Conservation (phyloP, 768 basidiomycete species). For the Psilocybe cyanescens region DNA sequence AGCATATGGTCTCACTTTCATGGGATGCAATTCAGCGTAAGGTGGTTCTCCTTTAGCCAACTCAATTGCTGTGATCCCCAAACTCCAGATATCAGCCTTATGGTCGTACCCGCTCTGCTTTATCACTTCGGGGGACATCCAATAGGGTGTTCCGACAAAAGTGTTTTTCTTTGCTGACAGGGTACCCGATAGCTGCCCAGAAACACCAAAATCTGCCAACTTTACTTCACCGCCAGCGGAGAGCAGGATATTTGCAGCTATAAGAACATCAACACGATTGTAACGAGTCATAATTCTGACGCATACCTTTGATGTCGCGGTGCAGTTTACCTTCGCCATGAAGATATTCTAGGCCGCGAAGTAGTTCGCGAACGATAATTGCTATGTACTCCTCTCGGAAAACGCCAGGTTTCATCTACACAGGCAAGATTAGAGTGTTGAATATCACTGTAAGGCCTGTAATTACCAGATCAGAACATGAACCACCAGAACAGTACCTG, state of each 20-base stretch:
- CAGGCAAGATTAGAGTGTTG: constrained; percentile 12
- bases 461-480: constrained; percentile 93
- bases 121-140: constrained; percentile 99
- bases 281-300: constrained; percentile 13
- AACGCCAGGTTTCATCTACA: constrained; percentile 96
- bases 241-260: constrained; percentile 93
- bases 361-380: constrained; percentile 90
- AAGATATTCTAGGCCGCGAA: constrained; percentile 92
- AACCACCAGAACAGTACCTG: constrained; percentile 97
- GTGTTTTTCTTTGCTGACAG: constrained; percentile 97
- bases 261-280: constrained; percentile 9
- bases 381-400: constrained; percentile 99
- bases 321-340: constrained; percentile 97
- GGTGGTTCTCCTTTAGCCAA: constrained; percentile 98
- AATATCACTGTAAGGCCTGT: neutral
- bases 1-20: constrained; percentile 75
- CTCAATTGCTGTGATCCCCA: constrained; percentile 97
- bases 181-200: constrained; percentile 93
- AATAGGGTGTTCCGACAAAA: constrained; percentile 97
- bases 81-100: constrained; percentile 98
- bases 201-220: constrained; percentile 98
- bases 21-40: constrained; percentile 97
- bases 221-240: constrained; percentile 96
- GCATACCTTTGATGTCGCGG: constrained; percentile 95
- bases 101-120: constrained; percentile 99